Evolutionary conservation across 192 early-diverging fungal species (phyloP), one percentile per base, ranked within the genome.

Genomic region (Backusella australiensis): DNA sequence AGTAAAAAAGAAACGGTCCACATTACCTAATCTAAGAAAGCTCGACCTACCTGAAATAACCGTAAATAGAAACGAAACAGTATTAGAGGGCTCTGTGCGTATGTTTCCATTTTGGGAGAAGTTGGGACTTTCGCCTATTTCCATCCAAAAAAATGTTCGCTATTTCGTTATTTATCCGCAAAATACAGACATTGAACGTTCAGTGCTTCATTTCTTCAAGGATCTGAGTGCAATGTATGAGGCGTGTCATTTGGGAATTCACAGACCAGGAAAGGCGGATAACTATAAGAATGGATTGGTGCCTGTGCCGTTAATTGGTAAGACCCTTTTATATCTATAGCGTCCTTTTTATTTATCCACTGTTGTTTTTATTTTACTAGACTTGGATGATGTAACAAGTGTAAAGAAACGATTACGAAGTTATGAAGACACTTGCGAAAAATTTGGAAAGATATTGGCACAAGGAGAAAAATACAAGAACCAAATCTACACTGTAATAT

Each of bases 91-190:
- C 3, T 84, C 87, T 1, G 82, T 84, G 2, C 78, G 84, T 0
- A 84, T 86, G 32, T 49, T 89, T 19, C 72, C 78, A 6, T 85
- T 85, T 49, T 89, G 87, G 87, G 87, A 89, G 21, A 86, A 85
- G 17, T 74, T 85, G 15, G 81, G 86, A 59, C 72, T 89, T 15
- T 84, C 82, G 21, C 87, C 87, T 2, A 85, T 83, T 34, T 85
- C 67, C 23, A 29, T 63, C 12, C 81, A 75, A 74, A 89, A 89
- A 71, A 83, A 80, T 7, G 76, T 89, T 26, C 71, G 69, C 0
- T 89, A 89, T 73, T 83, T 85, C 72, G 86, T 83, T 1, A 69
- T 89, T 23, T 87, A 80, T 74, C 87, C 85, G 4, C 81, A 89
- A 34, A 75, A 81, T 1, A 68, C 23, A 2, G 80, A 79, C 26